Evolutionary conservation across 805 yeast species (phyloP).

Genomic region (Candida vaughaniae): DNA sequence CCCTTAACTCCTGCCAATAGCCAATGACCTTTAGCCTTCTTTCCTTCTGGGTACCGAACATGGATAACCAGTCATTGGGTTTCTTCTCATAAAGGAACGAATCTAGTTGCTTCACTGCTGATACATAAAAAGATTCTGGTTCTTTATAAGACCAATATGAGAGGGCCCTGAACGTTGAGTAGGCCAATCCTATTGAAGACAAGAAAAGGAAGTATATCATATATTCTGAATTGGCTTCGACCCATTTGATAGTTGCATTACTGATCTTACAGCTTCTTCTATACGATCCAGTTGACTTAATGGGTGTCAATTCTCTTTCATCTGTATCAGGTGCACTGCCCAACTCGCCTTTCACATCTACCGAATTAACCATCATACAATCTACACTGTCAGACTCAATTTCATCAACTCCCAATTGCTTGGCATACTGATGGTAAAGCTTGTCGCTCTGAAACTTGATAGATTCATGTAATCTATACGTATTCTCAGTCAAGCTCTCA

Average conservation of each 20-base stretch:
- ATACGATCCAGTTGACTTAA: too few species aligned
- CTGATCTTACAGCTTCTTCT: too few species aligned
- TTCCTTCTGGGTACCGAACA: too few species aligned
- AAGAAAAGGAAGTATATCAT: slow-evolving; percentile 9
- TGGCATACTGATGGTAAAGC: slow-evolving; percentile 13
- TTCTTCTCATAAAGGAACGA: slow-evolving; percentile 3
- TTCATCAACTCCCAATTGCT: neutral
- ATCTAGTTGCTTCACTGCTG: neutral
- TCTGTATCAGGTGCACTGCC: too few species aligned
- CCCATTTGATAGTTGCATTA: slow-evolving; percentile 1
- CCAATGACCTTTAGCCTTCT: too few species aligned
- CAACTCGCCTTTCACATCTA: too few species aligned
- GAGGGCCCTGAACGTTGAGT: slow-evolving; percentile 2
- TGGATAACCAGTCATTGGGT: too few species aligned
- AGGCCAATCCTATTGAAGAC: neutral
- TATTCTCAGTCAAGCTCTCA: slow-evolving; percentile 19
- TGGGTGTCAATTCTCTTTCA: too few species aligned
- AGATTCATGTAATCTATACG: slow-evolving; percentile 18
- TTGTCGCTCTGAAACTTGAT: slow-evolving; percentile 22
- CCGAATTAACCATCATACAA: too few species aligned
- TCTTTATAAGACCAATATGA: neutral
- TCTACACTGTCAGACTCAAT: neutral
- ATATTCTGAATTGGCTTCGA: slow-evolving; percentile 11
- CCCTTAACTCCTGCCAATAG: too few species aligned
- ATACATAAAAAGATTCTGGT: neutral